These are phyloP conservation scores for Begonia peltatifolia DNA, from an alignment of 306 rosid species.

Conservation along the genomic window DNA sequence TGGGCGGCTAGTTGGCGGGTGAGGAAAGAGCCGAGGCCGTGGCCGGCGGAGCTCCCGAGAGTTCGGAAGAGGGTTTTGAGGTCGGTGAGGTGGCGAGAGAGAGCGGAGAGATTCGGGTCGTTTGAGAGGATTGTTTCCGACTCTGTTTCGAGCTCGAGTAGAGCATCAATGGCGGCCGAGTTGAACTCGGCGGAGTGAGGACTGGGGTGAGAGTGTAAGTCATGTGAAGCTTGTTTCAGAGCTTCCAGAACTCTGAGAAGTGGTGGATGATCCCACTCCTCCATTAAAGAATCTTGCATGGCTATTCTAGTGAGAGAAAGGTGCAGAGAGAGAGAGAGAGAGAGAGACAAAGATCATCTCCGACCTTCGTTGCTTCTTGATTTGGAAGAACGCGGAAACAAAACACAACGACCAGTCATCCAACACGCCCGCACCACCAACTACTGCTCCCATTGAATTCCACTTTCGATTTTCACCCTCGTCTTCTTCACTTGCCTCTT, in stretches of 20 bases:
- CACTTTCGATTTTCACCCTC: too few species aligned
- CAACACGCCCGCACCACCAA: too few species aligned
- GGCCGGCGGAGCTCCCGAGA: slow-evolving; percentile 14
- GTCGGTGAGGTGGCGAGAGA: slow-evolving; percentile 41
- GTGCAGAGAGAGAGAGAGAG: not conserved
- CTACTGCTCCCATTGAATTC: too few species aligned
- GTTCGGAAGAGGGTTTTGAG: slow-evolving; percentile 44
- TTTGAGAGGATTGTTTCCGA: slow-evolving; percentile 47
- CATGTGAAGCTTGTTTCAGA: slow-evolving; percentile 69
- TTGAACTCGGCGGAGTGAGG: slow-evolving; percentile 26
- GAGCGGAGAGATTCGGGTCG: slow-evolving; percentile 35
- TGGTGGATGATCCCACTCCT: slow-evolving; percentile 19
- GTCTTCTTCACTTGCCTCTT: too few species aligned
- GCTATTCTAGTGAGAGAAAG: not conserved
- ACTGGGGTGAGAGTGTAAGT: slow-evolving; percentile 32
- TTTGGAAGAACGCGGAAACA: slow-evolving; percentile 1
- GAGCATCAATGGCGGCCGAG: slow-evolving; percentile 63
- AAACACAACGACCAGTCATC: slow-evolving; percentile 11
- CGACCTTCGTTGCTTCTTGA: too few species aligned
- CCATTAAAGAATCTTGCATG: slow-evolving; percentile 30
- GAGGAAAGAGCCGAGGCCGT: slow-evolving; percentile 33
- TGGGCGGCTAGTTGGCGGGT: slow-evolving; percentile 45
- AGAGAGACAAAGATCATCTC: too few species aligned
- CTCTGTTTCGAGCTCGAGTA: slow-evolving; percentile 57
- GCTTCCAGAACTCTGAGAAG: slow-evolving; percentile 64